Base-by-base conservation (phyloP, 768 basidiomycete genomes). In the Strobilomyces confusus region DNA sequence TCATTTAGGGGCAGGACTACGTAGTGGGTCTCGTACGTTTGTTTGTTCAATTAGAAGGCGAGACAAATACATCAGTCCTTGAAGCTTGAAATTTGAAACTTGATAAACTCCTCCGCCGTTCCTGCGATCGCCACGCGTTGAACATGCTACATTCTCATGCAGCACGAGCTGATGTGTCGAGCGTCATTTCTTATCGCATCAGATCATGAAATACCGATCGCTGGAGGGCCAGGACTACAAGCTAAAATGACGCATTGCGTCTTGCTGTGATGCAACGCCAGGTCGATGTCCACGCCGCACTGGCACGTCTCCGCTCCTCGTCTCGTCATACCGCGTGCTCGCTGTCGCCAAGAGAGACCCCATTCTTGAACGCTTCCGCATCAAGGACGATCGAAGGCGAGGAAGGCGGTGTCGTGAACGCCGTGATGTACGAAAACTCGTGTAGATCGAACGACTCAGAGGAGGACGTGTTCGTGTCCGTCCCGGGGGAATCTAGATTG, bases 391-490 rank as follows among this genome's bases (percentile, higher is more conserved):
- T 51, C 7, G 63, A 65, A 56, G 64, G 65, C 15, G 64, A 64
- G 23, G 66, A 63, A 48, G 67, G 58, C 49, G 60, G 67, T 51
- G 69, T 70, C 23, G 67, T 67, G 34, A 65, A 64, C 13, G 64
- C 67, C 12, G 67, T 69, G 32, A 67, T 29, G 44, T 69, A 64
- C 26, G 69, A 70, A 63, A 64, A 63, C 58, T 67, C 67, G 55
- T 64, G 56, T 54, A 69, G 38, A 44, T 70, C 67, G 17, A 59
- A 64, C 34, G 57, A 54, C 13, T 52, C 49, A 45, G 56, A 60
- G 26, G 55, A 44, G 25, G 56, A 37, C 13, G 57, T 57, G 32
- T 40, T 52, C 14, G 56, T 51, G 13, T 53, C 47, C 51, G 23
- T 44, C 32, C 48, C 51, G 2, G 58, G 65, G 9, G 59, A 63